Base-by-base conservation (phyloP, 2,329 filamentous ascomycete genomes). In the Epichloe glyceriae region DNA sequence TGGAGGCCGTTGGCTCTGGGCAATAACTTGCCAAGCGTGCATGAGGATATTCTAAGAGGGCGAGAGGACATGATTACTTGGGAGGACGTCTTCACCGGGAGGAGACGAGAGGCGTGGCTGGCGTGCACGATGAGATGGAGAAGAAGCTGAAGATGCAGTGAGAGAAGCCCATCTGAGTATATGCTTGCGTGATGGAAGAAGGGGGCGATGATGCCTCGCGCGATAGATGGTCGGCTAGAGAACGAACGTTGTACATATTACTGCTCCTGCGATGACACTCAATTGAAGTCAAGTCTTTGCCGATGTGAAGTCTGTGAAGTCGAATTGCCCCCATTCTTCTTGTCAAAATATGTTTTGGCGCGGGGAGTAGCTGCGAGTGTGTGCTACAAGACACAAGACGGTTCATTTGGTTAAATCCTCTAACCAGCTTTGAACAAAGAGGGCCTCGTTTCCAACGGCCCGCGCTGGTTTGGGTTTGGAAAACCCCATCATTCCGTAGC, bases 41-140 rank as follows among this genome's bases (percentile, higher is more conserved):
- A 96, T 71, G 87, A 88, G 73, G 91, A 97, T 66, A 88, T 98
- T 56, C 71, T 98, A 62, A 78, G 76, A 54, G 90, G 89, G 4
- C 74, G 82, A 62, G 93, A 97, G 66, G 72, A 78, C 30, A 84
- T 79, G 61, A 74, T 95, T 59, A 80, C 76, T 8, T 98, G 93
- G 93, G 93, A 98, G 76, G 93, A 97, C 73, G 82, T 98, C 19
- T 97, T 85, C 65, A 80, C 78, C 19, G 88, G 88, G 84, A 86
- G 59, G 88, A 91, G 68, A 77, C 80, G 65, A 78, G 82, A 60
- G 77, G 79, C 54, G 73, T 80, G 41, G 79, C 83, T 22, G 80
- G 83, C 49, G 83, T 96, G 70, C 89, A 96, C 61, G 84, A 88
- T 52, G 91, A 97, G 79, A 89, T 96, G 82, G 91, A 96, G 81